Base-by-base conservation (phyloP, 2,329 filamentous ascomycete genomes). In the Neonectria punicea region DNA sequence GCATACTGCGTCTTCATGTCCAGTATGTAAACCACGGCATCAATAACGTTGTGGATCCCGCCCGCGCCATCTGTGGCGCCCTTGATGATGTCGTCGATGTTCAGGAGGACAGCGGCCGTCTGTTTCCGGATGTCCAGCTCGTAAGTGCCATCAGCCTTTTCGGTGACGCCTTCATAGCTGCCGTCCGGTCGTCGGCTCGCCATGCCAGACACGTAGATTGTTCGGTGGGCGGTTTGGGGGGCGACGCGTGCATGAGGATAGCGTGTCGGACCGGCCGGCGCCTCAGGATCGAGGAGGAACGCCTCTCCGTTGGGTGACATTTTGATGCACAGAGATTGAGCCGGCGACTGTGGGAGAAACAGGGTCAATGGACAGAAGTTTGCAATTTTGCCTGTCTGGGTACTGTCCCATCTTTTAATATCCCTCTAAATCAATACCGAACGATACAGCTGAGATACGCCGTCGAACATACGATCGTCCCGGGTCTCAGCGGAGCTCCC, bases 1-100 rank as follows among this genome's bases (percentile, higher is more conserved):
- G 75, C 74, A 62, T 83, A 82, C 32, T 83, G 73, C 1, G 67
- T 72, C 64, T 81, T 75, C 79, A 82, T 82, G 63, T 83, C 79
- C 10, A 79, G 47, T 5, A 83, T 69, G 57, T 81, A 83, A 11
- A 83, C 79, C 11, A 79, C 77, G 3, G 80, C 72, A 49, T 82
- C 79, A 20, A 82, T 77, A 5, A 81, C 67, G 65, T 81, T 81
- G 16, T 75, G 66, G 16, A 82, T 69, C 53, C 75, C 74, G 0
- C 75, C 80, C 62, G 77, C 77, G 22, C 78, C 78, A 18, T 71
- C 70, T 1, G 78, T 77, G 0, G 79, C 79, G 1, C 76, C 77
- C 61, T 77, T 74, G 67, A 81, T 77, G 61, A 81, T 78, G 54
- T 65, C 68, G 59, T 81, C 79, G 51, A 81, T 78, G 60, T 77